Conservation (phyloP, 306 rosid species). For the Malus fusca region DNA sequence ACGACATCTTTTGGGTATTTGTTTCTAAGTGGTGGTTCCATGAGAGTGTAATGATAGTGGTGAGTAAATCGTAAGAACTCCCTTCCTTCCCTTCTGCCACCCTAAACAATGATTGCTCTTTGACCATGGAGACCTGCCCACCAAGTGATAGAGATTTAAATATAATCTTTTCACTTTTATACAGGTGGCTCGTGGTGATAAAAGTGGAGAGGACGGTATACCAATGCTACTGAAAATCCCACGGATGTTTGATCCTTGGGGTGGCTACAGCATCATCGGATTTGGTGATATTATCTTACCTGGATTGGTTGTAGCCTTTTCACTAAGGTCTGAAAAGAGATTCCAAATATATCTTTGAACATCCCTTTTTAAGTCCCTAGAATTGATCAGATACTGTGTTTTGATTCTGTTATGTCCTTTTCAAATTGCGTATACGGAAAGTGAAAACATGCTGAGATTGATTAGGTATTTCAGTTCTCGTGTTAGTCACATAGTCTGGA, state of each 20-base stretch:
- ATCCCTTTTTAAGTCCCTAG: neutral
- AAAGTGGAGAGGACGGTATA: slow-evolving; percentile 95
- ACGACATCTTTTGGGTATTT: slow-evolving; percentile 97
- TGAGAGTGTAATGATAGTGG: slow-evolving; percentile 99
- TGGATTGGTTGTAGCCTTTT: slow-evolving; percentile 88
- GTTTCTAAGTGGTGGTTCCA: slow-evolving; percentile 95
- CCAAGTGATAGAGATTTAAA: neutral
- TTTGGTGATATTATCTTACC: slow-evolving; percentile 97
- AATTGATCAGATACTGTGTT: neutral
- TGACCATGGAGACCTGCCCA: neutral
- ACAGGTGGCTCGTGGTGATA: slow-evolving; percentile 99
- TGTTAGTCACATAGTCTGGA: neutral
- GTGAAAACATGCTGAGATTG: neutral
- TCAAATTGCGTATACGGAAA: neutral
- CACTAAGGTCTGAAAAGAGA: slow-evolving; percentile 59
- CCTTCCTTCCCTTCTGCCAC: neutral
- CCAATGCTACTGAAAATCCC: slow-evolving; percentile 99
- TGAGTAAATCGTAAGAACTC: slow-evolving; percentile 32
- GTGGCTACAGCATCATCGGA: slow-evolving; percentile 96
- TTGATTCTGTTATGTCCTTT: neutral
- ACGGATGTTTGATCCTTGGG: slow-evolving; percentile 98
- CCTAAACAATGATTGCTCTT: neutral
- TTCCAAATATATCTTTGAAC: slow-evolving; percentile 8
- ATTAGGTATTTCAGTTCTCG: neutral
- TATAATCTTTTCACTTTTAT: slow-evolving; percentile 6